Evolutionary conservation across 345 rosid genomes (phyloP).

Genomic region (Angophora floribunda): DNA sequence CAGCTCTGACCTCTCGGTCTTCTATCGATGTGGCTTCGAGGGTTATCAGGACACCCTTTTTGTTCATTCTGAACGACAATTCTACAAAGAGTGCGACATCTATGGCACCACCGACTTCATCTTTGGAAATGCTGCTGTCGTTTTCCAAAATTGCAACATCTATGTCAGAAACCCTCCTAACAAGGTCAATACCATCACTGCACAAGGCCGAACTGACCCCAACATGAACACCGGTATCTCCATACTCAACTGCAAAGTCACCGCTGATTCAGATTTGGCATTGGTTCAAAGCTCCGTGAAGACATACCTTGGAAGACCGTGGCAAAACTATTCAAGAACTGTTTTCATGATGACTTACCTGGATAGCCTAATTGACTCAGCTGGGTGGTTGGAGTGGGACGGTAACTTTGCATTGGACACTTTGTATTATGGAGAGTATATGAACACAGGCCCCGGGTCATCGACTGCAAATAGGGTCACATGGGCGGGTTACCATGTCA

Average conservation of each 20-base stretch:
- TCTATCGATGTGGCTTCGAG: slow-evolving; percentile 49
- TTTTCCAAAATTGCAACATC: slow-evolving; percentile 43
- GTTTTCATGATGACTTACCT: slow-evolving; percentile 40
- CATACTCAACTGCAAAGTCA: slow-evolving; percentile 38
- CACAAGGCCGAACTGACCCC: slow-evolving; percentile 51
- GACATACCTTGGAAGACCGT: slow-evolving; percentile 50
- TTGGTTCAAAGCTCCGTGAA: slow-evolving; percentile 41
- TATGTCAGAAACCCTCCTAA: slow-evolving; percentile 36
- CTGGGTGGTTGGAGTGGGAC: slow-evolving; percentile 51
- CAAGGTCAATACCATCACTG: slow-evolving; percentile 32
- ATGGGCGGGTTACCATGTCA: slow-evolving; percentile 43
- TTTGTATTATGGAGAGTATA: slow-evolving; percentile 49
- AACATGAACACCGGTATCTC: slow-evolving; percentile 60
- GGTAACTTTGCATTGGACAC: slow-evolving; percentile 39
- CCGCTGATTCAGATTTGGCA: slow-evolving; percentile 36
- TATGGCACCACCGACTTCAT: slow-evolving; percentile 57
- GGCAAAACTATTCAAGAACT: slow-evolving; percentile 45
- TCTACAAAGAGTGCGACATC: slow-evolving; percentile 49
- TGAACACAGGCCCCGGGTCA: slow-evolving; percentile 46
- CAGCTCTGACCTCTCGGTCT: slow-evolving; percentile 55
- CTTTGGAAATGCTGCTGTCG: slow-evolving; percentile 55
- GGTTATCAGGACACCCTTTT: slow-evolving; percentile 64
- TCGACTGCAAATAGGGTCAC: slow-evolving; percentile 25
- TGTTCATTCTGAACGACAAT: slow-evolving; percentile 57
- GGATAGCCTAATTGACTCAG: slow-evolving; percentile 35